Conservation (phyloP, 139 green algal genomes). For the Spirogloea muscicola region DNA sequence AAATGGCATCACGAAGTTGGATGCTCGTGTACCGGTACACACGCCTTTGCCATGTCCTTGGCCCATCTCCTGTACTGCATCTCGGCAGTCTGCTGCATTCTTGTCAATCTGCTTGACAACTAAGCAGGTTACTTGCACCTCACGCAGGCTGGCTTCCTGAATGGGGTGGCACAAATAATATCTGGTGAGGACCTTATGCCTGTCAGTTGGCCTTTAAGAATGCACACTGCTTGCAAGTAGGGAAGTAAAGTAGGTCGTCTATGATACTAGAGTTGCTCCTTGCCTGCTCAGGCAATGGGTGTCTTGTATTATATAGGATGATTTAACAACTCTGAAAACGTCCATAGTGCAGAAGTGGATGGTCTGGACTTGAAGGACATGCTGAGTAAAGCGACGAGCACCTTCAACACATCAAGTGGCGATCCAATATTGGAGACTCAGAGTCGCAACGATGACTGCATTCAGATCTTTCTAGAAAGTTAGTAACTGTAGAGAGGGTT, state of each 20-base stretch:
- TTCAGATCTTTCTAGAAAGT: slow-evolving; percentile 11
- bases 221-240: background rate
- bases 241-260: background rate
- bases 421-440: background rate
- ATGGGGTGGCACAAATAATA: background rate
- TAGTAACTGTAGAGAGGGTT: no score
- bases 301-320: background rate
- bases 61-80: background rate
- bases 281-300: background rate
- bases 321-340: no score
- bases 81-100: background rate
- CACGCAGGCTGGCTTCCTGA: slow-evolving; percentile 5
- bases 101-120: background rate
- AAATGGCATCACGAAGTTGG: slow-evolving; percentile 9
- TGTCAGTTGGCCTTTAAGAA: background rate
- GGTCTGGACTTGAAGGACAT: slow-evolving; percentile 2
- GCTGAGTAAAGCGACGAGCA: background rate
- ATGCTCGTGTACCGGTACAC: slow-evolving; percentile 2
- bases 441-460: background rate
- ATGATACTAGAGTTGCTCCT: background rate
- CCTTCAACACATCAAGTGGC: background rate
- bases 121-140: no score
- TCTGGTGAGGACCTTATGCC: background rate
- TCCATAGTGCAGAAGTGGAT: slow-evolving; percentile 8
- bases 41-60: background rate